Base-by-base conservation (phyloP, 2,329 filamentous ascomycete species). In the Fusarium dlaminii region DNA sequence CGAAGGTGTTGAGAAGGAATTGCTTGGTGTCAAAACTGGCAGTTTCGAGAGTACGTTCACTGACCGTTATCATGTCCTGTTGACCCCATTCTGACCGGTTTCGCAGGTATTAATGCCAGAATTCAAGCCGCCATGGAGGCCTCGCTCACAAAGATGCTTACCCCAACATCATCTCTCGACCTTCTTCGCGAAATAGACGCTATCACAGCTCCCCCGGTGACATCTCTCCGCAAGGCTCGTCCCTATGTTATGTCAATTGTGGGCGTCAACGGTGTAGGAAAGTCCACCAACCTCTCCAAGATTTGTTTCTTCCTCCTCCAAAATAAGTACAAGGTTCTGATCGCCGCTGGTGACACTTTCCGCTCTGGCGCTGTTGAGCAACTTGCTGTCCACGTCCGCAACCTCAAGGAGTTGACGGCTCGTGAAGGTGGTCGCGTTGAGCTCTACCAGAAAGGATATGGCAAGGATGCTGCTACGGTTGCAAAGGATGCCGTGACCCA, bases 191-290 rank as follows among this genome's bases (percentile, higher is more conserved):
- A 98, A 81, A 98, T 99, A 77, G 92, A 96, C 80, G 89, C 92
- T 49, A 90, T 97, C 70, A 92, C 91, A 12, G 87, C 90, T 17
- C 92, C 94, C 2, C 85, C 92, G 1, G 86, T 85, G 29, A 89
- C 91, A 7, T 91, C 91, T 36, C 87, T 91, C 69, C 86, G 89
- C 75, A 87, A 88, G 68, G 83, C 89, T 27, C 92, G 96, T 8
- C 96, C 96, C 48, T 99, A 98, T 81, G 96, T 98, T 79, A 97
- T 99, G 81, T 98, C 95, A 65, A 98, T 99, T 70, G 96, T 99
- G 48, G 96, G 96, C 71, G 96, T 99, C 81, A 99, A 99, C 82
- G 96, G 96, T 61, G 96, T 99, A 42, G 96, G 96, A 80, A 99
- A 99, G 85, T 98, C 95, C 22, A 99, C 96, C 59, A 98, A 98